phyloP scores from a whole-genome alignment of 495 filamentous ascomycete genomes.

The Cercophora newfieldiana region DNA sequence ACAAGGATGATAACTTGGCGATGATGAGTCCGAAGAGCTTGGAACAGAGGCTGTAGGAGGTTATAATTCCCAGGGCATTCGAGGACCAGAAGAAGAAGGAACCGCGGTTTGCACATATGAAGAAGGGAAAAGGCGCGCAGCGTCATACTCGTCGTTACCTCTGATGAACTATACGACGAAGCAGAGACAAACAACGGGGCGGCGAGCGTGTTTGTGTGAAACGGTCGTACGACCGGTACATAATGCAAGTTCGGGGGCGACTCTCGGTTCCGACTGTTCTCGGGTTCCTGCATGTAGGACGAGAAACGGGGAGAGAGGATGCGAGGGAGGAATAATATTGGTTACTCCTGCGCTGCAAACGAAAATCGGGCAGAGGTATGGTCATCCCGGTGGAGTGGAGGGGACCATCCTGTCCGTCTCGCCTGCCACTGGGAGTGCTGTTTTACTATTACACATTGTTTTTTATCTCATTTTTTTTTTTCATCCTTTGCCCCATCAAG shows the following conservation, averaged over 20 bases:
- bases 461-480: background rate
- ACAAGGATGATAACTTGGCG: conserved; percentile 55
- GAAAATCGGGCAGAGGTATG: background rate
- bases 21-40: conserved; percentile 72
- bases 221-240: background rate
- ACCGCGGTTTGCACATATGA: background rate
- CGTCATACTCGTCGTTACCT: background rate
- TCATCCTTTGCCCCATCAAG: no score
- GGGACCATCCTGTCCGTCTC: background rate
- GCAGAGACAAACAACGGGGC: background rate
- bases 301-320: background rate
- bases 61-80: background rate
- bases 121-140: background rate
- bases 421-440: background rate
- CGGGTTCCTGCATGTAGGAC: conserved; percentile 5
- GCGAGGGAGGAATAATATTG: background rate
- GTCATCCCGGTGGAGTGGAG: background rate
- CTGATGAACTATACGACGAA: background rate
- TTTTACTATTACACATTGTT: background rate
- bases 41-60: conserved; percentile 35
- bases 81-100: background rate
- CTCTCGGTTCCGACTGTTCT: background rate
- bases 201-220: background rate
- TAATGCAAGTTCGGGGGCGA: background rate
- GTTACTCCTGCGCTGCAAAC: background rate